Base-by-base conservation (phyloP, 1,284 basidiomycete genomes). In the Peniophora sp. region DNA sequence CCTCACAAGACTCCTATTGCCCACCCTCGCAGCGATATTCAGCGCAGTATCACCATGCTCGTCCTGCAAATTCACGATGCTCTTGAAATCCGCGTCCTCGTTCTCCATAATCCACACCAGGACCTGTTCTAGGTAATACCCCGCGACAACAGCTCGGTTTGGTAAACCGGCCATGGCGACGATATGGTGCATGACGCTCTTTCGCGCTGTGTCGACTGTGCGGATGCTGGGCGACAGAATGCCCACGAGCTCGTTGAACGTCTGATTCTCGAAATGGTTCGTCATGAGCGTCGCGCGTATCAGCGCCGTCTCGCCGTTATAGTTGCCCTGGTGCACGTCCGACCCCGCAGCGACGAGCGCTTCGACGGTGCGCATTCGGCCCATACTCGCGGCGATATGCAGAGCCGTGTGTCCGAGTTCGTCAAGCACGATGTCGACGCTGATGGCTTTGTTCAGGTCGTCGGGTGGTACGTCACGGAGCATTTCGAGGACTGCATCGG, bases 31-130 rank as follows among this genome's bases (percentile, higher is more conserved):
- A 12, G 95, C 92, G 57, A 97, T 92, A 67, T 96, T 97, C 57
- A 99, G 68, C 3, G 94, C 92, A 0, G 97, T 98, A 64, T 99
- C 97, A 1, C 97, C 97, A 65, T 98, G 87, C 56, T 92, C 85
- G 65, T 99, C 97, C 68, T 95, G 92, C 37, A 97, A 74, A 67
- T 99, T 92, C 14, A 99, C 82, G 37, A 98, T 69, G 9, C 80
- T 84, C 60, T 79, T 78, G 62, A 95, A 89, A 51, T 87, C 84
- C 1, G 83, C 83, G 11, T 75, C 76, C 58, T 86, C 79, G 53
- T 83, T 72, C 52, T 84, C 76, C 34, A 83, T 88, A 58, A 93
- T 81, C 82, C 84, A 89, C 58, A 88, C 80, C 59, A 98, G 84
- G 49, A 97, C 81, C 57, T 88, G 85, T 54, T 96, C 92, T 55